Evolutionary conservation across 306 rosid species (phyloP).

Genomic region (Dryas octopetala): DNA sequence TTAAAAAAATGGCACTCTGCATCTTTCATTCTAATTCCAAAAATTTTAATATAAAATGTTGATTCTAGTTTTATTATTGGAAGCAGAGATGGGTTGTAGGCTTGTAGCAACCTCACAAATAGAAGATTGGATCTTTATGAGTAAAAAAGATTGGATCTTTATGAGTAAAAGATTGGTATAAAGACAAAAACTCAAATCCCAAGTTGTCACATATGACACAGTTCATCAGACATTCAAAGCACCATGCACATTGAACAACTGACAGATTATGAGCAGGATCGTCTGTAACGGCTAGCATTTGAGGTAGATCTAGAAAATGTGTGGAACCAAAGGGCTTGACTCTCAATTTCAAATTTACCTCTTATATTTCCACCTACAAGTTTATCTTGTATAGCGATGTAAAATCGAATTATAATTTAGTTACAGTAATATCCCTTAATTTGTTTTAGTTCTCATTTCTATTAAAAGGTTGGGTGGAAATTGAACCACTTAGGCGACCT

Average conservation of each 20-base stretch:
- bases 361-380: no score
- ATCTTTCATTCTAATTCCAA: neutral
- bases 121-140: no score
- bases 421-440: no score
- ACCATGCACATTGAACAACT: constrained; percentile 4
- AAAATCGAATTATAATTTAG: no score
- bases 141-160: neutral
- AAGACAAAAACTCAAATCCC: constrained; percentile 10
- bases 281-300: neutral
- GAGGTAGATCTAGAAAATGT: constrained; percentile 9
- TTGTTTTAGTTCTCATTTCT: no score
- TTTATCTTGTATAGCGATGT: no score
- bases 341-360: no score
- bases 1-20: neutral
- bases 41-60: neutral
- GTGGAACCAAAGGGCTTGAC: neutral
- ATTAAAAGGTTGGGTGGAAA: no score
- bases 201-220: constrained; percentile 16
- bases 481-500: no score
- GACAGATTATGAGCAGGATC: neutral
- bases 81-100: neutral
- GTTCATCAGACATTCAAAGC: neutral
- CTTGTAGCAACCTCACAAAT: neutral
- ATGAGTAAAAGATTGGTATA: neutral
- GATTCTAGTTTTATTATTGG: neutral